phyloP scores from a whole-genome alignment of 1,139 yeast genomes.

The Meyerozyma carpophila region DNA sequence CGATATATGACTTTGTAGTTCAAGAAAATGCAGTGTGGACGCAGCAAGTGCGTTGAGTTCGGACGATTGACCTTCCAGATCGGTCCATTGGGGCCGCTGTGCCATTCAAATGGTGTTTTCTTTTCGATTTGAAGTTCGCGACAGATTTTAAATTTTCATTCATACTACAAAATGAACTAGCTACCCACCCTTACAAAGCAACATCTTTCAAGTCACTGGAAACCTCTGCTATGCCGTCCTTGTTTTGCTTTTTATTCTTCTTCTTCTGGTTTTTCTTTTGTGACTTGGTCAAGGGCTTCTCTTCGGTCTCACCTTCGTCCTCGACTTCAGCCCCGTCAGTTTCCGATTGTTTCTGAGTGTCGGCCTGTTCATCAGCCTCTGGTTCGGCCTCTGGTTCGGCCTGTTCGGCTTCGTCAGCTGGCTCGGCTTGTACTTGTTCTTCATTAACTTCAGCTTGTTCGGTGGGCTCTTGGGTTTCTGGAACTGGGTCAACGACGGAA shows the following conservation, averaged over 20 bases:
- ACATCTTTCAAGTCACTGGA: constrained; percentile 13
- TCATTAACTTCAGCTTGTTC: neutral
- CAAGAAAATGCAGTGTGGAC: constrained; percentile 24
- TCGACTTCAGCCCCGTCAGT: constrained; percentile 9
- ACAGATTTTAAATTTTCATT: neutral
- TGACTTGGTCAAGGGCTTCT: constrained; percentile 4
- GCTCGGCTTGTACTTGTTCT: neutral
- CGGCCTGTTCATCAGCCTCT: neutral
- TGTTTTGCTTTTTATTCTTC: constrained; percentile 2
- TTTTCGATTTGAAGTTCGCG: neutral
- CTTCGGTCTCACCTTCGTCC: constrained; percentile 4
- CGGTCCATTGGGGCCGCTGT: constrained; percentile 5
- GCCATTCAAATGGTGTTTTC: constrained; percentile 2
- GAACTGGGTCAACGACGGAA: neutral
- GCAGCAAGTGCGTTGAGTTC: constrained; percentile 1
- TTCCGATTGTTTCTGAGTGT: neutral
- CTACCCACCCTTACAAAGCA: constrained; percentile 6
- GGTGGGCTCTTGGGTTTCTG: too few relatives aligned
- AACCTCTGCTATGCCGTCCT: neutral
- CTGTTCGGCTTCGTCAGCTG: too few relatives aligned
- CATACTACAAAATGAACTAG: neutral
- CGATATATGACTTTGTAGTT: constrained; percentile 28
- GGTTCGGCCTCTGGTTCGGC: too few relatives aligned
- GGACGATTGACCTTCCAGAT: constrained; percentile 2
- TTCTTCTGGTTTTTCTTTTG: constrained; percentile 5